Percentiles rank a stretch among this genome's conserved stretches.
These are phyloP conservation scores for Pouteria campechiana DNA, from an alignment of 179 eudicot genomes.

Conservation along the genomic window DNA sequence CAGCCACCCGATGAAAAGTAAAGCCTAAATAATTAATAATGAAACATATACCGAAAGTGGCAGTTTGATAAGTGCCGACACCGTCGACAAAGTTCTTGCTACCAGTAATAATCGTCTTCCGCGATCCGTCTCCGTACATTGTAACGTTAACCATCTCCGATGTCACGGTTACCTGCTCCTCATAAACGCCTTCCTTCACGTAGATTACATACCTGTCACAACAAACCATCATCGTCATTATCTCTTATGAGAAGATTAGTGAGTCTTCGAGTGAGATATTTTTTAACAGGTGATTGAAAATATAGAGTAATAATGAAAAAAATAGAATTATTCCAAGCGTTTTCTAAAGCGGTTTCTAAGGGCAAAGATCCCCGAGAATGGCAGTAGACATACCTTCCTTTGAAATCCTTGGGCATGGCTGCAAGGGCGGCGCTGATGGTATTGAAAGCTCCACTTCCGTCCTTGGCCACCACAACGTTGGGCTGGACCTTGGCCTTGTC, in stretches of 20 bases:
- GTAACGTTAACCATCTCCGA: conserved; percentile 31
- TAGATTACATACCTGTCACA: no score
- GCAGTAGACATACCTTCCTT: conserved; percentile 47
- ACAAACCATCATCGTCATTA: no score
- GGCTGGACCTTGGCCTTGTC: conserved; percentile 17
- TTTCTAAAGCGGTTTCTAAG: no score
- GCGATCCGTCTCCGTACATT: conserved; percentile 84
- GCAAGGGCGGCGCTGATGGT: conserved; percentile 41
- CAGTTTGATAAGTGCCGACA: conserved; percentile 31
- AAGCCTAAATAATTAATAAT: no score
- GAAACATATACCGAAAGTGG: conserved; percentile 54
- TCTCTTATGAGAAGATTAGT: no score
- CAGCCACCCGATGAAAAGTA: no score
- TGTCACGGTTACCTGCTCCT: conserved; percentile 32
- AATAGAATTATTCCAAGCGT: no score
- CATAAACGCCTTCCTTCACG: conserved; percentile 57
- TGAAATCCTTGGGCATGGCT: conserved; percentile 38
- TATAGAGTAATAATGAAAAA: no score
- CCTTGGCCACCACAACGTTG: conserved; percentile 50
- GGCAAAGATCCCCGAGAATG: no score
- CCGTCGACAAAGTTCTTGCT: conserved; percentile 9
- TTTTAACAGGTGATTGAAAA: no score
- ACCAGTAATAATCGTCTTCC: conserved; percentile 44
- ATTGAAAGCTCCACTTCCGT: conserved; percentile 56
- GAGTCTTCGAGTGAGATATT: no score